A percentile compares a stretch with the other conserved stretches of the same genome.
Conservation (phyloP, 768 basidiomycete species). For the Psilocybe subaeruginosa region DNA sequence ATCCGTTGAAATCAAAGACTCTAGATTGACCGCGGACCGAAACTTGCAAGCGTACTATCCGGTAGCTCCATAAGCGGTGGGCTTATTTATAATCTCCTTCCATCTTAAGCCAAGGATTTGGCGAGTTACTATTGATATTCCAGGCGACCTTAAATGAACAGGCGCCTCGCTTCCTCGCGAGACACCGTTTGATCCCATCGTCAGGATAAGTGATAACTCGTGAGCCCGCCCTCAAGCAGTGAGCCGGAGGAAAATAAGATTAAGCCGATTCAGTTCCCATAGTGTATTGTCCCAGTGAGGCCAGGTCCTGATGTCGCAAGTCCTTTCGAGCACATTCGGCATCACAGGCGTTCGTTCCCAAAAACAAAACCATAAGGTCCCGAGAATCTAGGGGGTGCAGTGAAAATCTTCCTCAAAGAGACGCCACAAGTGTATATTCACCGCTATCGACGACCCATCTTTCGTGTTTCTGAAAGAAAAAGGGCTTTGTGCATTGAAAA, state of each 20-base stretch:
- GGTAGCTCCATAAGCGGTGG: not conserved
- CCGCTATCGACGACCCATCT: constrained; percentile 17
- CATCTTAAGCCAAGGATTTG: not conserved
- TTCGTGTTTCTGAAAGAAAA: not conserved
- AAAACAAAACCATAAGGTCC: constrained; percentile 13
- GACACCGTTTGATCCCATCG: constrained; percentile 9
- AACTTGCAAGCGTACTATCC: not conserved
- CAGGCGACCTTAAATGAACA: constrained; percentile 4
- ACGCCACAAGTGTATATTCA: constrained; percentile 21
- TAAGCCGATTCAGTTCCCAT: constrained; percentile 11
- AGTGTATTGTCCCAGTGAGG: not conserved
- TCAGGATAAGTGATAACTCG: not conserved
- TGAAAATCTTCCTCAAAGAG: not conserved
- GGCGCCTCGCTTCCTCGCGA: constrained; percentile 12
- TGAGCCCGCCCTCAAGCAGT: not conserved
- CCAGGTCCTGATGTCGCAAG: not conserved
- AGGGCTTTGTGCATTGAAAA: not conserved
- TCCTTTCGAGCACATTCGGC: not conserved
- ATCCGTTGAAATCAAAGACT: not conserved
- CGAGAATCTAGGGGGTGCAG: not conserved
- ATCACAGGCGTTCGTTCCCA: constrained; percentile 1
- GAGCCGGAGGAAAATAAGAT: constrained; percentile 9
- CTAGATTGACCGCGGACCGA: not conserved
- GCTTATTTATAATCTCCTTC: not conserved
- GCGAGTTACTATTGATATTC: constrained; percentile 1